These are phyloP conservation scores for Pseudogymnoascus sp. DNA, from an alignment of 2,329 filamentous ascomycete genomes.

Conservation along the genomic window DNA sequence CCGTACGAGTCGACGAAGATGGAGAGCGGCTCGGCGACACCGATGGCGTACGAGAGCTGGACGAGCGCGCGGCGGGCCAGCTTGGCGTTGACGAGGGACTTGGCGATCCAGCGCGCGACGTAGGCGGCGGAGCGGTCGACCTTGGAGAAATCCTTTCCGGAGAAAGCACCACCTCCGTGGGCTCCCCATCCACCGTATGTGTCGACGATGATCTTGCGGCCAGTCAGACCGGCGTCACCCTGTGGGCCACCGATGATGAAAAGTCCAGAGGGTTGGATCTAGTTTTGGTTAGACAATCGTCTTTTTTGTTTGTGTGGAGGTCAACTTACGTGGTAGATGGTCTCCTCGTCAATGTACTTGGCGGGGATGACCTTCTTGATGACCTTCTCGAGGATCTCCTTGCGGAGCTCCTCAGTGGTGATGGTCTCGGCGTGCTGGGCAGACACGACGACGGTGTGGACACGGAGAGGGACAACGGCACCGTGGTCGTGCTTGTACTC, in stretches of 20 bases:
- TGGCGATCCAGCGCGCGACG: slow-evolving; percentile 96
- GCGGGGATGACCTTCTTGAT: slow-evolving; percentile 89
- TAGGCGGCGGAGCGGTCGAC: slow-evolving; percentile 98
- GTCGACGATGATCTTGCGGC: slow-evolving; percentile 99
- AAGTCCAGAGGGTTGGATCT: slow-evolving; percentile 92
- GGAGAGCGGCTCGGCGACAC: slow-evolving; percentile 94
- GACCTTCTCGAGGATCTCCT: slow-evolving; percentile 95
- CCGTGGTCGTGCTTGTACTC: slow-evolving; percentile 97
- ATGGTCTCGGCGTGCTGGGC: slow-evolving; percentile 89
- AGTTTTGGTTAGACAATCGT: slow-evolving; percentile 15
- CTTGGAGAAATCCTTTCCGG: slow-evolving; percentile 99
- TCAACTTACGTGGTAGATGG: slow-evolving; percentile 78
- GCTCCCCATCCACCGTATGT: slow-evolving; percentile 99
- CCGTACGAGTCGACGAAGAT: slow-evolving; percentile 98
- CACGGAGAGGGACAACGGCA: slow-evolving; percentile 82
- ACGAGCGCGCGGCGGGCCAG: slow-evolving; percentile 89
- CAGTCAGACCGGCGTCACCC: slow-evolving; percentile 96
- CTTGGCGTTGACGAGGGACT: slow-evolving; percentile 84
- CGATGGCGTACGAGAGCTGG: slow-evolving; percentile 98
- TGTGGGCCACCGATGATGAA: slow-evolving; percentile 99
- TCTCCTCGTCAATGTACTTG: slow-evolving; percentile 85
- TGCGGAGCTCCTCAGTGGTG: slow-evolving; percentile 82
- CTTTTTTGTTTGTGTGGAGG: neutral
- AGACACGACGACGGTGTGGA: slow-evolving; percentile 94
- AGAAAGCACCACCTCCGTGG: slow-evolving; percentile 99